A percentile compares a stretch with the other conserved stretches of the same genome.
These are phyloP conservation scores for Trametes cingulata DNA, from an alignment of 768 basidiomycete species.

Conservation along the genomic window DNA sequence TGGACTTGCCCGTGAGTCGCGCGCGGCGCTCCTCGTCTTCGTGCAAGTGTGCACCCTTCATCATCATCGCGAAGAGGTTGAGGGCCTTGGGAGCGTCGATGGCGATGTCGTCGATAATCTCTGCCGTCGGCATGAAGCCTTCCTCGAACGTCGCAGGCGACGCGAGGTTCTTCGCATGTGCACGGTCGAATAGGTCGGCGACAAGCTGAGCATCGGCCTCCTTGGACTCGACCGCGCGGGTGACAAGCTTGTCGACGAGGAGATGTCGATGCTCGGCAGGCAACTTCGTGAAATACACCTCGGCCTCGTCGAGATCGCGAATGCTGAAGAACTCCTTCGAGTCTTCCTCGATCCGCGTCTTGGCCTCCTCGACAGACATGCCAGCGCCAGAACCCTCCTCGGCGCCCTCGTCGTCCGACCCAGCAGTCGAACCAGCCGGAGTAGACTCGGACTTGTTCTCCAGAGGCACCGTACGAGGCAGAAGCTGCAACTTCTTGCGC, in stretches of 20 bases:
- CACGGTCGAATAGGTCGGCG: slow-evolving; percentile 68
- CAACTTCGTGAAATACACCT: slow-evolving; percentile 78
- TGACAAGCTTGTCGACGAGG: slow-evolving; percentile 77
- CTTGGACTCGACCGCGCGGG: slow-evolving; percentile 69
- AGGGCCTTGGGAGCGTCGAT: slow-evolving; percentile 91
- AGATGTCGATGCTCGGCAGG: slow-evolving; percentile 60
- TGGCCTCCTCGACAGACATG: slow-evolving; percentile 68
- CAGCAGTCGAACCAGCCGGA: slow-evolving; percentile 49
- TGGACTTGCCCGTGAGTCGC: slow-evolving; percentile 61
- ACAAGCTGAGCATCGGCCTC: slow-evolving; percentile 78
- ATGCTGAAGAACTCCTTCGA: slow-evolving; percentile 85
- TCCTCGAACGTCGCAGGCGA: slow-evolving; percentile 66
- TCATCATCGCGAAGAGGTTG: slow-evolving; percentile 69
- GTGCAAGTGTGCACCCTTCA: slow-evolving; percentile 65
- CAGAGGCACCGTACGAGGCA: slow-evolving; percentile 77
- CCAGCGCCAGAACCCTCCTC: slow-evolving; percentile 35
- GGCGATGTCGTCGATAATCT: slow-evolving; percentile 84
- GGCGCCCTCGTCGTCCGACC: slow-evolving; percentile 49
- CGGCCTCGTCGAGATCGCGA: slow-evolving; percentile 84
- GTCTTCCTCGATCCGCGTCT: slow-evolving; percentile 79
- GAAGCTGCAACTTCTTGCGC: slow-evolving; percentile 71
- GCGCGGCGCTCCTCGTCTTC: slow-evolving; percentile 56
- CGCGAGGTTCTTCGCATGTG: slow-evolving; percentile 60
- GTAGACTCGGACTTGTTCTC: slow-evolving; percentile 37
- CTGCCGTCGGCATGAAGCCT: slow-evolving; percentile 68